These are phyloP conservation scores for Talaromyces rugulosus DNA, from an alignment of 2,329 filamentous ascomycete genomes.

Conservation along the genomic window DNA sequence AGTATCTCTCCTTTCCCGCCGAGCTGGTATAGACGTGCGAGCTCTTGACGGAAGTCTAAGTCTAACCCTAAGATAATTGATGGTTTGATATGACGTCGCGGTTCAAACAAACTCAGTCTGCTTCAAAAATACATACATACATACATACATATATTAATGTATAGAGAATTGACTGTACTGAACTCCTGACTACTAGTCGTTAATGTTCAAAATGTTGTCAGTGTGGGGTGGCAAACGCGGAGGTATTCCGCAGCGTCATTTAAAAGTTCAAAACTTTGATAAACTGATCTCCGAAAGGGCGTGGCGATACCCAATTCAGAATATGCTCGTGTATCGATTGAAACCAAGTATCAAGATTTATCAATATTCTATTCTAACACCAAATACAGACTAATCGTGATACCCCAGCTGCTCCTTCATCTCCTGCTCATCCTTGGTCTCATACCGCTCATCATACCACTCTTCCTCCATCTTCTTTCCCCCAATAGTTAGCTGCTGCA, in stretches of 20 bases:
- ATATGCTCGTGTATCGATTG: neutral
- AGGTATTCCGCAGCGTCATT: neutral
- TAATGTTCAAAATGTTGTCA: too few species aligned
- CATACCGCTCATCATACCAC: conserved; percentile 24
- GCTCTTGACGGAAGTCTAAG: too few species aligned
- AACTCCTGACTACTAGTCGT: too few species aligned
- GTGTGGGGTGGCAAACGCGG: neutral
- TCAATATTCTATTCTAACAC: neutral
- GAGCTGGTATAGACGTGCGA: too few species aligned
- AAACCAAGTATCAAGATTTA: neutral
- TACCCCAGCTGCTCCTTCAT: conserved; percentile 25
- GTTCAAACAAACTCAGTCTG: too few species aligned
- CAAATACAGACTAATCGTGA: conserved; percentile 3
- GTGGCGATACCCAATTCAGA: neutral
- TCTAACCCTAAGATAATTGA: too few species aligned
- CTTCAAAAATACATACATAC: too few species aligned
- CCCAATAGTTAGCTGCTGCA: conserved; percentile 35
- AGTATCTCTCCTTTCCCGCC: too few species aligned
- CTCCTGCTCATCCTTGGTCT: conserved; percentile 11
- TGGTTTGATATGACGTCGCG: too few species aligned
- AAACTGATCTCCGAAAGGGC: neutral
- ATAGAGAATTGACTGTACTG: too few species aligned
- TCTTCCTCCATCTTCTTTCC: conserved; percentile 51
- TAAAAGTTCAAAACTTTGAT: neutral
- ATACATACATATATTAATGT: too few species aligned